Conservation (phyloP, 1,284 basidiomycete genomes). For the Pyrrhoderma noxium region DNA sequence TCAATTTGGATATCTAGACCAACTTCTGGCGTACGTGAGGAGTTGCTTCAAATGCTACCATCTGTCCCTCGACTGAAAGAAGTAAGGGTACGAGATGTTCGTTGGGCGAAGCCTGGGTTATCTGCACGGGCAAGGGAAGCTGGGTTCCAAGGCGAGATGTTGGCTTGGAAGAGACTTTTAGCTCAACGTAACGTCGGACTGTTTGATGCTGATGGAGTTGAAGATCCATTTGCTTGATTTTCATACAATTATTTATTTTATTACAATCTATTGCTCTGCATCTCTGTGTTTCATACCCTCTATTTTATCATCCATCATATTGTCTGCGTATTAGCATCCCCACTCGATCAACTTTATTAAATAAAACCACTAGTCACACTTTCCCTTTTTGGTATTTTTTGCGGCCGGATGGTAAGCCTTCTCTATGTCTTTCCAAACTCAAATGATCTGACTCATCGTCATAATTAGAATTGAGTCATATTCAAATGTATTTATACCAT, state of each 20-base stretch:
- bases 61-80: constrained; percentile 47
- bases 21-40: constrained; percentile 43
- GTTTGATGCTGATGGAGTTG: constrained; percentile 47
- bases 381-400: no score
- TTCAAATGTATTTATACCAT: neutral
- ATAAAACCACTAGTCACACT: no score
- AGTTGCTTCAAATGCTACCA: constrained; percentile 49
- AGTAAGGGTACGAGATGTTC: constrained; percentile 58
- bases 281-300: no score
- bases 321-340: no score
- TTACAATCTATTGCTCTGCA: no score
- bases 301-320: no score
- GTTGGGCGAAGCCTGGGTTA: constrained; percentile 64
- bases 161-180: constrained; percentile 57
- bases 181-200: constrained; percentile 48
- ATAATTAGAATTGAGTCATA: no score
- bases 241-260: no score
- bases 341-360: no score
- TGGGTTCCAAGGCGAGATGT: constrained; percentile 72
- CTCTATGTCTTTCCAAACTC: no score
- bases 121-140: constrained; percentile 54
- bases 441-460: no score
- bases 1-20: constrained; percentile 70
- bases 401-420: no score
- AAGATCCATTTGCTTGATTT: constrained; percentile 1